Conservation (phyloP, 225 moss, liverwort and hornwort genomes). For the Takakia lepidozioides region DNA sequence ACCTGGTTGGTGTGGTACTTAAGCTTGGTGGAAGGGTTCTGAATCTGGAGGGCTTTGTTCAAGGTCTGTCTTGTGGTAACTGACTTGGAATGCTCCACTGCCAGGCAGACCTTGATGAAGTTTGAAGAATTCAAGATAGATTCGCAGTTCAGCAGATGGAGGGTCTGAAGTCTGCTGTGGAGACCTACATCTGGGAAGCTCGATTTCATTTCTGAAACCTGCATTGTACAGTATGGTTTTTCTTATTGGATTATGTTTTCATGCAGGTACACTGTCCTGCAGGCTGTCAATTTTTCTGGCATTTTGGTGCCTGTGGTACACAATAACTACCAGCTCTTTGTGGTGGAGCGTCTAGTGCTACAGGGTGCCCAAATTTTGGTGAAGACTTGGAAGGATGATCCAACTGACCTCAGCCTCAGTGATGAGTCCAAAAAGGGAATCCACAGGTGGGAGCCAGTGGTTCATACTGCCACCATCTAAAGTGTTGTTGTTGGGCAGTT, state of each 20-base stretch:
- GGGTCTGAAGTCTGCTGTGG: too few relatives aligned
- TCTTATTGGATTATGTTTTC: background rate
- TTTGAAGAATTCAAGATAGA: too few relatives aligned
- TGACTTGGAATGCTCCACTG: background rate
- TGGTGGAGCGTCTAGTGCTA: conserved; percentile 40
- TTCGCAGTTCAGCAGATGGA: too few relatives aligned
- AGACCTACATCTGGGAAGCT: too few relatives aligned
- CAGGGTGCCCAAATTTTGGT: conserved; percentile 36
- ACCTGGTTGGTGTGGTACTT: too few relatives aligned
- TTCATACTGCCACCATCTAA: too few relatives aligned
- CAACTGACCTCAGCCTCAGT: conserved; percentile 40
- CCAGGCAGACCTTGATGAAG: too few relatives aligned
- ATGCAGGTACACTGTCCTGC: conserved; percentile 30
- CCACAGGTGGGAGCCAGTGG: conserved; percentile 12
- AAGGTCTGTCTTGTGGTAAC: too few relatives aligned
- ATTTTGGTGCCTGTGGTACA: conserved; percentile 26
- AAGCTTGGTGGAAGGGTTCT: too few relatives aligned
- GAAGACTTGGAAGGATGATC: conserved; percentile 50
- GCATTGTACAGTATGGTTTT: background rate
- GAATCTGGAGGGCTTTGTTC: too few relatives aligned
- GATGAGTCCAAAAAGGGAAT: conserved; percentile 37
- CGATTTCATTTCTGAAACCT: background rate
- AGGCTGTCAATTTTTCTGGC: conserved; percentile 24
- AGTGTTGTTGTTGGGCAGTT: too few relatives aligned
- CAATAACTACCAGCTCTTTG: conserved; percentile 49